Percentiles rank a stretch among this genome's conserved stretches.
Conservation (phyloP, 352 stramenopile species). For the Pythium volutum region DNA sequence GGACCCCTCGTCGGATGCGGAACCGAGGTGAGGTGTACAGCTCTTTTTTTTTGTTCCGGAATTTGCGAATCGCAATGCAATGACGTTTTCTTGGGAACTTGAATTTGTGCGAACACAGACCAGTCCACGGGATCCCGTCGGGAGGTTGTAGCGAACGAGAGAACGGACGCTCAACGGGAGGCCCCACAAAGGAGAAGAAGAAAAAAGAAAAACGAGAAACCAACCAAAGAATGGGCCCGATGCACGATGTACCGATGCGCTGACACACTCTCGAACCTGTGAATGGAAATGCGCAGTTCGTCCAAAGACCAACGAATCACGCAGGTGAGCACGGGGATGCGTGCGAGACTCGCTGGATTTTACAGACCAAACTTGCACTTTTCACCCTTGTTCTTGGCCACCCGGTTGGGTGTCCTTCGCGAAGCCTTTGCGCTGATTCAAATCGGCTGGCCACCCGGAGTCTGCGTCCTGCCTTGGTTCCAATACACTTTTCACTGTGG, state of each 20-base stretch:
- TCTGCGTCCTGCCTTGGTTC: not conserved
- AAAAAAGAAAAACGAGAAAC: not conserved
- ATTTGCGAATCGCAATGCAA: slow-evolving; percentile 5
- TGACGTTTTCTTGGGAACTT: slow-evolving; percentile 16
- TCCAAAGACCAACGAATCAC: too few relatives aligned
- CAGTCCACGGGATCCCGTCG: slow-evolving; percentile 13
- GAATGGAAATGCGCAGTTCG: not conserved
- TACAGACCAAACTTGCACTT: not conserved
- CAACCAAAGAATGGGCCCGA: not conserved
- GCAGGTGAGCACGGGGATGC: not conserved
- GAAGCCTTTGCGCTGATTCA: slow-evolving; percentile 12
- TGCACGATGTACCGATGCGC: not conserved
- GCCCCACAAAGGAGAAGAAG: not conserved
- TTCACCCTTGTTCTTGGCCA: slow-evolving; percentile 1
- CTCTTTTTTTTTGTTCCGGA: not conserved
- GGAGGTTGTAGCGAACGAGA: slow-evolving; percentile 16
- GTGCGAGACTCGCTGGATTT: slow-evolving; percentile 5
- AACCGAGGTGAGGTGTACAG: too few relatives aligned
- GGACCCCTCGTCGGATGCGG: not conserved
- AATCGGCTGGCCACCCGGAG: slow-evolving; percentile 6
- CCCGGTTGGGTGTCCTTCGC: slow-evolving; percentile 16
- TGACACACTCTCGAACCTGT: not conserved
- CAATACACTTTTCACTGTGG: slow-evolving; percentile 11
- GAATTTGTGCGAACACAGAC: slow-evolving; percentile 18
- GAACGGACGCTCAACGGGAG: slow-evolving; percentile 2